Evolutionary conservation across 2,329 filamentous ascomycete genomes (phyloP).

Genomic region (Diaporthe vaccinii): DNA sequence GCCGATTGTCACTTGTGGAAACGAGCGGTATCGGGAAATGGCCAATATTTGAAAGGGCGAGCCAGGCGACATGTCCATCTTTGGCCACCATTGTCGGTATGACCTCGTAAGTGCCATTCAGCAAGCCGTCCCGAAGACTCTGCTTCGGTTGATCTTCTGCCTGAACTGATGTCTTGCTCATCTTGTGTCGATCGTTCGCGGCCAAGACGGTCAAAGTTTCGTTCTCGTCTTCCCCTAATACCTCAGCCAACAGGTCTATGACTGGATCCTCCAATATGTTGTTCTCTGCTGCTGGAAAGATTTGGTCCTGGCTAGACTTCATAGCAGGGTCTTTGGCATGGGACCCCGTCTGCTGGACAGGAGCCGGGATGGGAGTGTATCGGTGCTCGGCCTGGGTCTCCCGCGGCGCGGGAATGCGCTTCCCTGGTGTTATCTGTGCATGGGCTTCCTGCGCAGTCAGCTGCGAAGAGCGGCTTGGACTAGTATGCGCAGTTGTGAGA

Average conservation of each 20-base stretch:
- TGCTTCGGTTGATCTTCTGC: neutral
- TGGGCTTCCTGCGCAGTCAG: neutral
- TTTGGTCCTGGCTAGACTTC: neutral
- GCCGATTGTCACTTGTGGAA: neutral
- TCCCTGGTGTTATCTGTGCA: neutral
- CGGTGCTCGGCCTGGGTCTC: neutral
- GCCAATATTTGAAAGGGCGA: neutral
- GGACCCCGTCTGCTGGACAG: neutral
- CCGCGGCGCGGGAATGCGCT: neutral
- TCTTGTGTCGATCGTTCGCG: conserved; percentile 1
- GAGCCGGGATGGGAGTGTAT: conserved; percentile 1
- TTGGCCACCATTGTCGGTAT: neutral
- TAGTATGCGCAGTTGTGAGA: neutral
- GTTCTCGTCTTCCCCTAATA: neutral
- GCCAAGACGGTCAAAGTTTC: conserved; percentile 2
- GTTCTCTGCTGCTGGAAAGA: neutral
- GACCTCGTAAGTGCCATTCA: neutral
- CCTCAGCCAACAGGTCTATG: neutral
- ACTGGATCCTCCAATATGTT: conserved; percentile 3
- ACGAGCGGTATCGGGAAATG: conserved; percentile 1
- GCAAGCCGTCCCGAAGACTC: neutral
- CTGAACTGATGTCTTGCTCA: conserved; percentile 7
- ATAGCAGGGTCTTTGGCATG: neutral
- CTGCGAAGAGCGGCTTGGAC: conserved; percentile 1
- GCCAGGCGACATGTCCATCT: neutral